Base-by-base conservation (phyloP, 768 basidiomycete genomes). In the Collybiopsis confluens region DNA sequence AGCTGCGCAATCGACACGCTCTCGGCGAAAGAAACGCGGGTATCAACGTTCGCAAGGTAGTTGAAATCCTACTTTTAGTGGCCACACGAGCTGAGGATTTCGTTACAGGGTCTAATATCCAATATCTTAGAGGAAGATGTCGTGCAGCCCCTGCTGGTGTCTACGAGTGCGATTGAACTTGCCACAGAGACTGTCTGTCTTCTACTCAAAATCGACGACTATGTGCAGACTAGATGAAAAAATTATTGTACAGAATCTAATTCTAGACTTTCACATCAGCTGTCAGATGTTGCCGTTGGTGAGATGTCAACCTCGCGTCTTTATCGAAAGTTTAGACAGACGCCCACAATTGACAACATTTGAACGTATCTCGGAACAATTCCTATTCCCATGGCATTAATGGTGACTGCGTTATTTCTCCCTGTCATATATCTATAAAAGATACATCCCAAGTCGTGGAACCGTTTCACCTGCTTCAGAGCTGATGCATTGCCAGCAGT, bases 61-160 rank as follows among this genome's bases (percentile, higher is more conserved):
- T 81, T 67, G 45, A 30, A 21, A 7, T 16, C 44, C 49, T 8
- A 26, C 5, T 15, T 26, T 30, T 2, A 7, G 13, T 20, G 1
- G 8, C 20, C 16, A 40, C 27, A 23, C n/a, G 33, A 40, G 45
- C 30, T 50, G 20, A 28, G 35, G 23, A 45, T 43, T 36, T 42
- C 24, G 35, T 45, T 45, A 27, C 59, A 95, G 92, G 96, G 97
- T 11, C 77, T 96, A 62, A 96, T 99, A 62, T 95, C 92, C 23
- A 97, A 99, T 72, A 98, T 99, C 58, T 66, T 96, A 28, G 96
- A 98, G 67, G 97, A 99, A 69, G 92, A 97, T 58, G 97, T 98
- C 15, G 88, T 98, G 3, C 97, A 98, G 68, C 97, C 95, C 28
- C 74, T 99, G 54, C 73, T 98, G 45, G 97, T 99, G 15, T 88